A percentile compares a stretch with the other conserved stretches of the same genome.
Conservation (phyloP, 148 eudicot genomes). For the Agrostemma githago region DNA sequence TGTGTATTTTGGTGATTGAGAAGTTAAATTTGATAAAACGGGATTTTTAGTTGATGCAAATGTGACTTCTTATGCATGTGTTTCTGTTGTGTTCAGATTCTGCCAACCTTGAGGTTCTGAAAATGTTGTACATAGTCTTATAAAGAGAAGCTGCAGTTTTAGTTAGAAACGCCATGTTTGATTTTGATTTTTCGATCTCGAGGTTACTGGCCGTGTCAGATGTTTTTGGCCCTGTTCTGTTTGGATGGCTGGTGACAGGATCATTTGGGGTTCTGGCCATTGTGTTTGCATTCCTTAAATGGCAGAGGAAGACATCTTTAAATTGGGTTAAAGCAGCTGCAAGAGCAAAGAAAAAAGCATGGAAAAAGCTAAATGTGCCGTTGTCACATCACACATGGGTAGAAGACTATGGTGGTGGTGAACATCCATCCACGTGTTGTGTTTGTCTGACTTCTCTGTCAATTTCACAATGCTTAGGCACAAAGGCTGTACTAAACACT, state of each 20-base stretch:
- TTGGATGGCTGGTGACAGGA: slow-evolving; percentile 76
- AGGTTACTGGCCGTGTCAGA: slow-evolving; percentile 45
- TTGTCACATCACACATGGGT: slow-evolving; percentile 76
- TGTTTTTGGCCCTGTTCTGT: slow-evolving; percentile 41
- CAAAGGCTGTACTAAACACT: slow-evolving; percentile 49
- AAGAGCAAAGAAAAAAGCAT: slow-evolving; percentile 71
- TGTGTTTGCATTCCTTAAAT: slow-evolving; percentile 59
- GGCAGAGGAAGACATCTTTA: slow-evolving; percentile 64
- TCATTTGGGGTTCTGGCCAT: slow-evolving; percentile 61
- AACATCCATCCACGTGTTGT: slow-evolving; percentile 71
- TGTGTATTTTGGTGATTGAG: not conserved
- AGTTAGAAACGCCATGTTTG: slow-evolving; percentile 41
- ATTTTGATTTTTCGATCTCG: slow-evolving; percentile 34
- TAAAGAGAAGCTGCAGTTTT: slow-evolving; percentile 23
- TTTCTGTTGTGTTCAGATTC: slow-evolving; percentile 17
- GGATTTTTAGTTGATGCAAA: not conserved
- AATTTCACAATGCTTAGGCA: slow-evolving; percentile 40
- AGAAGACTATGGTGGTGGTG: slow-evolving; percentile 59
- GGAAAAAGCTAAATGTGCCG: slow-evolving; percentile 70
- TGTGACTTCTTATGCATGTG: slow-evolving; percentile 5
- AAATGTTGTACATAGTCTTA: slow-evolving; percentile 1
- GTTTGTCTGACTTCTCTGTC: slow-evolving; percentile 66
- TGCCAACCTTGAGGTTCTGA: slow-evolving; percentile 13
- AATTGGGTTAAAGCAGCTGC: slow-evolving; percentile 94
- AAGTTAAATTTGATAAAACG: not conserved